Conservation (phyloP, 2,329 filamentous ascomycete genomes). For the Diplocarpon mali region DNA sequence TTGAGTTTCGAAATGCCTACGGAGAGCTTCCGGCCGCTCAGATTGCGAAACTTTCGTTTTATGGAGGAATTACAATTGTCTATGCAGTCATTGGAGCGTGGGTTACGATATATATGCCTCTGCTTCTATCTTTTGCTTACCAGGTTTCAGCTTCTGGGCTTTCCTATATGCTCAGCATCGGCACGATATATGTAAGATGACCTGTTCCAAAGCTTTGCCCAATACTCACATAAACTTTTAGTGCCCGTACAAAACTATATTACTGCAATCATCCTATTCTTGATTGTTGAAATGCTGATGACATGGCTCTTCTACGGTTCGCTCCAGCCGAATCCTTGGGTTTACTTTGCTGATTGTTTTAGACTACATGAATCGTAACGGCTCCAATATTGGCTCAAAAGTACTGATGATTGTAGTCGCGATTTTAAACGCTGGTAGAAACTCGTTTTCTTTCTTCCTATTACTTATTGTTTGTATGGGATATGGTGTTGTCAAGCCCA, state of each 20-base stretch:
- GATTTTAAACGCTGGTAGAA: constrained; percentile 82
- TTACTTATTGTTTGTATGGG: constrained; percentile 98
- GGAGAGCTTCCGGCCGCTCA: constrained; percentile 92
- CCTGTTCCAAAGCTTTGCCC: not conserved
- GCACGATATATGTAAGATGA: constrained; percentile 65
- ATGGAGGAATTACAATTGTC: constrained; percentile 84
- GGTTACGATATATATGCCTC: constrained; percentile 22
- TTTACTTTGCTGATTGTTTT: constrained; percentile 27
- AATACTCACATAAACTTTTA: constrained; percentile 31
- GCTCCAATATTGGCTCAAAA: constrained; percentile 72
- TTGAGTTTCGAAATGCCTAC: constrained; percentile 92
- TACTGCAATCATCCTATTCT: constrained; percentile 87
- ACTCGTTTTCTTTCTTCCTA: constrained; percentile 97
- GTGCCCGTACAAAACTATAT: constrained; percentile 98
- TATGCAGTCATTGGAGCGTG: constrained; percentile 76
- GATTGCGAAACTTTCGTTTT: constrained; percentile 95
- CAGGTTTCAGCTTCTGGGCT: constrained; percentile 61
- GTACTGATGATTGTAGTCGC: constrained; percentile 85
- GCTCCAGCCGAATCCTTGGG: constrained; percentile 13
- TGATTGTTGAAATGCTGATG: constrained; percentile 93
- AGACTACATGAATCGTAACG: constrained; percentile 90
- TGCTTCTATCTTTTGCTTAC: constrained; percentile 1
- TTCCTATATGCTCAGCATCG: constrained; percentile 94
- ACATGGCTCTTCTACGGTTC: constrained; percentile 95
- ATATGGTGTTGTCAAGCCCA: constrained; percentile 93